Evolutionary conservation across 225 moss, liverwort and hornwort species (phyloP).

Genomic region (Marchantia polymorpha): DNA sequence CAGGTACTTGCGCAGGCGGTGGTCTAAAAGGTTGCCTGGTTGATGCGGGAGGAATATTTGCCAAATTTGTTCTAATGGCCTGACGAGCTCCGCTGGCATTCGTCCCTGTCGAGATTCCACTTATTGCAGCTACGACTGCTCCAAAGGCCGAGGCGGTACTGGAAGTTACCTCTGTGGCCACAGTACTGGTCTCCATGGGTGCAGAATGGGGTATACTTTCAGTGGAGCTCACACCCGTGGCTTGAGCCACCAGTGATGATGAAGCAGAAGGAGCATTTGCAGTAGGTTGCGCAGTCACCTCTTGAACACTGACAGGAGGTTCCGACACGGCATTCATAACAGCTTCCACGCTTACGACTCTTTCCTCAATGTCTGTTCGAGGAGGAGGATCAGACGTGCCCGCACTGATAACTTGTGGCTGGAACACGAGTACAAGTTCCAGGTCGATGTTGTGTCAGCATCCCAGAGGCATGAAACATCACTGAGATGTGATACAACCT

Average conservation of each 20-base stretch:
- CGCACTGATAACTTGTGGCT: slow-evolving; percentile 47
- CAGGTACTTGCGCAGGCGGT: slow-evolving; percentile 44
- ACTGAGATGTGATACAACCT: too few relatives aligned
- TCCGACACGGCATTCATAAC: slow-evolving; percentile 42
- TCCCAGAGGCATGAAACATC: too few relatives aligned
- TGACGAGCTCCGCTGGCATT: slow-evolving; percentile 39
- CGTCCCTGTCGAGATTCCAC: slow-evolving; percentile 32
- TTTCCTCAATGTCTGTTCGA: slow-evolving; percentile 62
- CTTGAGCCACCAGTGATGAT: slow-evolving; percentile 33
- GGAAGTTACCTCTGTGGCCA: slow-evolving; percentile 20
- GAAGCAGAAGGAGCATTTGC: slow-evolving; percentile 35
- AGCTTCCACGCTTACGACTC: slow-evolving; percentile 41
- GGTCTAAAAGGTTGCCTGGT: slow-evolving; percentile 52
- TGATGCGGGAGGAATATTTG: slow-evolving; percentile 41
- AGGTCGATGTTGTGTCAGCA: background rate
- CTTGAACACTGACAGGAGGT: slow-evolving; percentile 37
- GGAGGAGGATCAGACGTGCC: slow-evolving; percentile 48
- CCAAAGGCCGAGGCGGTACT: background rate
- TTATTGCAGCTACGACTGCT: slow-evolving; percentile 25
- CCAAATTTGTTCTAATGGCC: slow-evolving; percentile 45
- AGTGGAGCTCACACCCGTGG: slow-evolving; percentile 25
- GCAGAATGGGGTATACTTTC: slow-evolving; percentile 33
- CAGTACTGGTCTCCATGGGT: slow-evolving; percentile 33
- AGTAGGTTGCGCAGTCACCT: slow-evolving; percentile 36
- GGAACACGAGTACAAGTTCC: slow-evolving; percentile 24